phyloP scores from a whole-genome alignment of 345 rosid genomes.

The Arabis alpina region DNA sequence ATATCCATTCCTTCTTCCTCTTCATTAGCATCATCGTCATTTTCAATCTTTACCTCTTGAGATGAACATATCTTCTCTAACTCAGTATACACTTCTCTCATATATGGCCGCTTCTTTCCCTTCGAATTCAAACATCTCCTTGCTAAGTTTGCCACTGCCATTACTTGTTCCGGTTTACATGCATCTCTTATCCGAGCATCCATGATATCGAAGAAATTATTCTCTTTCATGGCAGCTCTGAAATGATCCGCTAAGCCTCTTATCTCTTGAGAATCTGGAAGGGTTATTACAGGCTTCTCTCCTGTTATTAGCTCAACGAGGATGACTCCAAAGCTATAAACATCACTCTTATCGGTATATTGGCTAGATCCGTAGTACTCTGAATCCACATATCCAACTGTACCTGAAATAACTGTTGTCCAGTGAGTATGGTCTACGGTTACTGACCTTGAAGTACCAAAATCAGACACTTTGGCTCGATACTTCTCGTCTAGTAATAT shows the following conservation, averaged over 20 bases:
- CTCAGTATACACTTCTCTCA: conserved; percentile 56
- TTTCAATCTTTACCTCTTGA: background rate
- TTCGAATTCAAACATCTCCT: conserved; percentile 51
- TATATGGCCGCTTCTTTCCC: conserved; percentile 54
- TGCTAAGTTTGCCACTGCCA: conserved; percentile 26
- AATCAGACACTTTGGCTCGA: conserved; percentile 13
- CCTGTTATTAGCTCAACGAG: conserved; percentile 12
- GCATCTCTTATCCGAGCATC: conserved; percentile 23
- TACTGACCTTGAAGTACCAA: conserved; percentile 11
- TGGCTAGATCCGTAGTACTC: conserved; percentile 14
- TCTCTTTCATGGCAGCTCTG: conserved; percentile 17
- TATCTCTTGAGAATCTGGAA: conserved; percentile 5
- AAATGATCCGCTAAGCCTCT: conserved; percentile 14
- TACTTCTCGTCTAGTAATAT: conserved; percentile 21
- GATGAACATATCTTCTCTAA: conserved; percentile 36
- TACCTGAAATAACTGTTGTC: conserved; percentile 12
- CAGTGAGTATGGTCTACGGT: conserved; percentile 9
- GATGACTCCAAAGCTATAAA: conserved; percentile 11
- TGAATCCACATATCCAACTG: conserved; percentile 35
- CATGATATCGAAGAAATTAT: background rate
- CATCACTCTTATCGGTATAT: conserved; percentile 6
- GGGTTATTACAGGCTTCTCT: conserved; percentile 13
- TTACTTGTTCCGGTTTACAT: conserved; percentile 15
- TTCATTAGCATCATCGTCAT: background rate
- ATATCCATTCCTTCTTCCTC: conserved; percentile 18